Percentiles rank a stretch among this genome's conserved stretches.
Conservation (phyloP, 352 stramenopile genomes). For the Aphanomyces astaci region DNA sequence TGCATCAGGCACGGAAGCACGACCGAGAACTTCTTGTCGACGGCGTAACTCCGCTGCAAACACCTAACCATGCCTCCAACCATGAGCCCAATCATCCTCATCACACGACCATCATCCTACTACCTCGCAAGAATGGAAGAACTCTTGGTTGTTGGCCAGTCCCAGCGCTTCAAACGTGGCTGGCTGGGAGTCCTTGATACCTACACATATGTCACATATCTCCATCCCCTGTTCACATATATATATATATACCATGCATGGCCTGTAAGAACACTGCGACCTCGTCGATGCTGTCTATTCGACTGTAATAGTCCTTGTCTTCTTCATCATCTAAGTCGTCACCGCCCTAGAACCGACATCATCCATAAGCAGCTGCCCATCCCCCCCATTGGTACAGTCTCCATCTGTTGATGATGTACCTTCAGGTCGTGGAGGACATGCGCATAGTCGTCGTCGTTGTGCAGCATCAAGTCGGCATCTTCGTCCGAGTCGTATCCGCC, state of each 20-base stretch:
- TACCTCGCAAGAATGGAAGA: constrained; percentile 12
- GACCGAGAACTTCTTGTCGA: neutral
- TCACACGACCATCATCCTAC: neutral
- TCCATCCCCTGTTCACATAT: no score
- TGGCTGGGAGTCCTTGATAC: constrained; percentile 2
- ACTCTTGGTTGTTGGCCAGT: constrained; percentile 13
- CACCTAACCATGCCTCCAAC: neutral
- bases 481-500: constrained; percentile 85
- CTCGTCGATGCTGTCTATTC: constrained; percentile 91
- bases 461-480: constrained; percentile 88
- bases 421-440: constrained; percentile 87
- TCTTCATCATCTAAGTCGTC: constrained; percentile 76
- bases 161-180: constrained; percentile 2
- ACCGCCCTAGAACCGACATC: constrained; percentile 30
- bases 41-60: constrained; percentile 14
- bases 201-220: neutral
- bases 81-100: neutral
- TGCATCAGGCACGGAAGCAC: neutral
- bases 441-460: constrained; percentile 90
- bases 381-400: no score
- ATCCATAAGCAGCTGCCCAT: no score
- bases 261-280: constrained; percentile 88
- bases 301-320: constrained; percentile 89
- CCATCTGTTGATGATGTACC: constrained; percentile 29
- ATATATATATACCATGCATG: constrained; percentile 57